Base-by-base conservation (phyloP, 2,329 filamentous ascomycete species). In the Didymella segeticola region DNA sequence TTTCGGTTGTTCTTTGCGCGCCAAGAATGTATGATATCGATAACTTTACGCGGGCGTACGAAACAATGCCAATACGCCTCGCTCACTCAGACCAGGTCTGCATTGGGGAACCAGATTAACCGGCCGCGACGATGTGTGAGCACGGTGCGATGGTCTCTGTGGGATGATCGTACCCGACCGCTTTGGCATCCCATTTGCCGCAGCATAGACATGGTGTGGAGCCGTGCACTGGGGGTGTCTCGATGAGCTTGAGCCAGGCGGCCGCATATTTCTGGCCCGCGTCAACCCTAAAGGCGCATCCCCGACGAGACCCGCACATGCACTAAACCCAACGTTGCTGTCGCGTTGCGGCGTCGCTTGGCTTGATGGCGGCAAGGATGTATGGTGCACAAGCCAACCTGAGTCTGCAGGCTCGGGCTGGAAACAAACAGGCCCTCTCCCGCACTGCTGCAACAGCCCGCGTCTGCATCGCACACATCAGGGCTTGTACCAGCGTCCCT, bases 361-460 rank as follows among this genome's bases (percentile, higher is more conserved):
- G 64, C 66, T 58, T 57, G 58, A 61, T 61, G 57, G 57, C 62
- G 61, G 52, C 61, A 57, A 62, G 64, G 63, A 67, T 69, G 33
- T 58, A 55, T 37, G 48, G 56, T 46, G 62, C 62, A 64, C 63
- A 67, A 58, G 62, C 61, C 63, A 61, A 53, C 52, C 46, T 43
- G 56, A 53, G 60, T 57, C 64, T 61, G 60, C 64, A 64, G 57
- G 54, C 61, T 67, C 67, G 63, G 61, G 60, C 63, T 66, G 56
- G 60, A 66, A 68, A 66, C 65, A 65, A 66, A 66, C 65, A 65
- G 63, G 63, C 59, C 55, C 63, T 67, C 59, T 64, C 61, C 62
- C 63, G 63, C 64, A 57, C 26, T 53, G 57, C 67, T 71, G 71
- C 70, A 69, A 67, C 66, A 66, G 64, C 64, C 69, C 71, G 69